These are phyloP conservation scores for Hypomyces perniciosus DNA, from an alignment of 2,329 filamentous ascomycete genomes.

Conservation along the genomic window DNA sequence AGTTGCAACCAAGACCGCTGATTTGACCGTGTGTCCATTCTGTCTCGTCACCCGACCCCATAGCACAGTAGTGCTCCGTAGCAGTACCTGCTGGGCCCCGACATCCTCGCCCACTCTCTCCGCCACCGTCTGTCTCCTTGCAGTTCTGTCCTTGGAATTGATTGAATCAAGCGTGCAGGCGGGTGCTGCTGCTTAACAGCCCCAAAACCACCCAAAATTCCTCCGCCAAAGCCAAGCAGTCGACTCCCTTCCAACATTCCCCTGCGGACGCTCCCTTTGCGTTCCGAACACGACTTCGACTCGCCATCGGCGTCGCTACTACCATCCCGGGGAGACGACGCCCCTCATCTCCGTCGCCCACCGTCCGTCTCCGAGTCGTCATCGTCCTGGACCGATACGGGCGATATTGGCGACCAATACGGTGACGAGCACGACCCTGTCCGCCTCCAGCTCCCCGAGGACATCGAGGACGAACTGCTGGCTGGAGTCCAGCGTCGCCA, in stretches of 20 bases:
- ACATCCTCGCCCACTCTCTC: constrained; percentile 16
- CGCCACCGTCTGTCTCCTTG: constrained; percentile 17
- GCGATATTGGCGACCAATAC: constrained; percentile 88
- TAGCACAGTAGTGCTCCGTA: background rate
- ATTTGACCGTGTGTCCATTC: too few relatives aligned
- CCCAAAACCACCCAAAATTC: constrained; percentile 77
- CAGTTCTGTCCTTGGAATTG: constrained; percentile 24
- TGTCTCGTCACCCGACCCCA: constrained; percentile 10
- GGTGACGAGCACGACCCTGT: constrained; percentile 78
- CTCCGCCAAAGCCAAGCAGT: constrained; percentile 55
- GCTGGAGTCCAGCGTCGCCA: constrained; percentile 43
- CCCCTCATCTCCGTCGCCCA: constrained; percentile 41
- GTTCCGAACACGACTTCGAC: constrained; percentile 36
- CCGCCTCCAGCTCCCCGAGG: constrained; percentile 60
- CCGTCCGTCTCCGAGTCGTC: constrained; percentile 61
- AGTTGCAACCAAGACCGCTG: too few relatives aligned
- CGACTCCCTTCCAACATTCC: constrained; percentile 81
- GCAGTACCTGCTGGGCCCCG: background rate
- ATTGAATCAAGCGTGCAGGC: constrained; percentile 36
- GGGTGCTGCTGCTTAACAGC: constrained; percentile 74
- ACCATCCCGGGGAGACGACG: constrained; percentile 26
- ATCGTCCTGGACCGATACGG: constrained; percentile 89
- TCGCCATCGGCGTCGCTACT: constrained; percentile 33
- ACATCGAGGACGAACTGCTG: constrained; percentile 57
- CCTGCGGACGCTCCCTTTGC: constrained; percentile 62